Percentiles rank a stretch among this genome's conserved stretches.
Conservation (phyloP, 1,284 basidiomycete genomes). For the Ceratobasidium sp. region DNA sequence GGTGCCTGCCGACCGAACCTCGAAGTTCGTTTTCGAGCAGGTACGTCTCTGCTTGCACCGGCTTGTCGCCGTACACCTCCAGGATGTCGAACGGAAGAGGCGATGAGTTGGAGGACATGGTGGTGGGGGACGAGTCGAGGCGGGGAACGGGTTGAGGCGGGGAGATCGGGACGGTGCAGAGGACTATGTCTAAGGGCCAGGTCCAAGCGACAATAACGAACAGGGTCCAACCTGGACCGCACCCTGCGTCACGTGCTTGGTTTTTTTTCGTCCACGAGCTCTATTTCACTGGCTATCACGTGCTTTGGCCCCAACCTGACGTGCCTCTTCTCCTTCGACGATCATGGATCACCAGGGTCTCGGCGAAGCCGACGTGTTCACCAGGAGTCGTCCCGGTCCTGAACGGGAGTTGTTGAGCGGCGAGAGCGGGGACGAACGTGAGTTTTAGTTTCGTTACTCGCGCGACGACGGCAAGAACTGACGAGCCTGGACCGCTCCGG, state of each 20-base stretch:
- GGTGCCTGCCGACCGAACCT: not conserved
- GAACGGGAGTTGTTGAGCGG: not conserved
- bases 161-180: not conserved
- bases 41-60: not conserved
- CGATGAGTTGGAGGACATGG: not conserved
- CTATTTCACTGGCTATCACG: not conserved
- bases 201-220: not conserved
- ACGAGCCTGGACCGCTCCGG: not conserved
- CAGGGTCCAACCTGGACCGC: not conserved
- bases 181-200: not conserved
- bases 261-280: not conserved
- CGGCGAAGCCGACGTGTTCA: not conserved
- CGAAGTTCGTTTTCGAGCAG: not conserved
- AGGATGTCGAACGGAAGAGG: not conserved
- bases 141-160: not conserved
- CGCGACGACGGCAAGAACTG: not conserved
- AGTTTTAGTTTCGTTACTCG: not conserved
- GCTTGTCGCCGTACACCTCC: not conserved
- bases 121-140: not conserved
- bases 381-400: not conserved
- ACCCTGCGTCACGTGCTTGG: conserved; percentile 9
- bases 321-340: not conserved
- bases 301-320: not conserved
- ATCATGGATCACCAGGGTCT: not conserved
- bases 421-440: not conserved